phyloP scores from a whole-genome alignment of 192 early-diverging fungal genomes.

The Umbelopsis sp. region DNA sequence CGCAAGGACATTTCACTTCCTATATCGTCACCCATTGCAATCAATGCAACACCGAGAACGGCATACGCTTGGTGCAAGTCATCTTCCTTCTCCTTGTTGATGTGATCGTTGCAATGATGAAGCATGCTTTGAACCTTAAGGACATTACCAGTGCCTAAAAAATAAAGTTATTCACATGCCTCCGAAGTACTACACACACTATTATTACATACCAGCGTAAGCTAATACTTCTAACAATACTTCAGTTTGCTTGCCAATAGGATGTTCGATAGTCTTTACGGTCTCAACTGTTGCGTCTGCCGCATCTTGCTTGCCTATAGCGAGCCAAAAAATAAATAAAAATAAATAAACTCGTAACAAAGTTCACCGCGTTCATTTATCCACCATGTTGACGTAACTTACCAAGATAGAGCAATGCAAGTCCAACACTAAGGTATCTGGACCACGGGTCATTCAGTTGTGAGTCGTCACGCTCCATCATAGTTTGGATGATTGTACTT shows the following conservation, averaged over 20 bases:
- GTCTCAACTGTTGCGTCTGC: conserved; percentile 92
- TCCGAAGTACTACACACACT: neutral
- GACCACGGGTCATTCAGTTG: conserved; percentile 87
- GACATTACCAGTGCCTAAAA: conserved; percentile 89
- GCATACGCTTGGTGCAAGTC: conserved; percentile 93
- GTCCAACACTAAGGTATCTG: conserved; percentile 92
- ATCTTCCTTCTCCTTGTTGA: conserved; percentile 83
- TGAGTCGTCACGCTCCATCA: conserved; percentile 92
- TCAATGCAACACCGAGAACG: conserved; percentile 92
- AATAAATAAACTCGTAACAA: neutral
- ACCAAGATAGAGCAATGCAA: conserved; percentile 88
- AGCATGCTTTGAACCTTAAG: conserved; percentile 96
- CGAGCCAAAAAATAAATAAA: neutral
- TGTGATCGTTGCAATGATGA: conserved; percentile 92
- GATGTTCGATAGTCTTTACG: conserved; percentile 92
- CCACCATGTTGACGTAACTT: conserved; percentile 11
- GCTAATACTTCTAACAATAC: conserved; percentile 89
- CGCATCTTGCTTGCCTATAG: conserved; percentile 78
- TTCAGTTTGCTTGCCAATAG: conserved; percentile 85
- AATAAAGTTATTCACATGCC: neutral
- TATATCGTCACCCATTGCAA: conserved; percentile 97
- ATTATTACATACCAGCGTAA: conserved; percentile 66
- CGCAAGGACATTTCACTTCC: conserved; percentile 96
- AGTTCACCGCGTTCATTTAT: neutral
- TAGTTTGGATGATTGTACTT: conserved; percentile 86